These are phyloP conservation scores for Quercus gilva DNA, from an alignment of 306 rosid genomes.

Conservation along the genomic window DNA sequence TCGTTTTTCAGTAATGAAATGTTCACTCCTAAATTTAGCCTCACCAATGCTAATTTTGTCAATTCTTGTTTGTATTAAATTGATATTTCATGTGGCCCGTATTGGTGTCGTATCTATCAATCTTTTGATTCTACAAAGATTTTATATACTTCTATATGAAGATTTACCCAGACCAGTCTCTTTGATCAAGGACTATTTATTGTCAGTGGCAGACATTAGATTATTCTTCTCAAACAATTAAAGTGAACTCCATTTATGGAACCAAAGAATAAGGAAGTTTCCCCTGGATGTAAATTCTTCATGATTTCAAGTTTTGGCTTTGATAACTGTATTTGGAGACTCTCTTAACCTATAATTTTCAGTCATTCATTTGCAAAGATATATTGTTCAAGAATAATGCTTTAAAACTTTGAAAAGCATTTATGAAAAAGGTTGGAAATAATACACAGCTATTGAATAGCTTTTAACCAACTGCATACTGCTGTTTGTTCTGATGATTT, in stretches of 20 bases:
- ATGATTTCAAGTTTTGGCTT: neutral
- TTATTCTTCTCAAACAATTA: neutral
- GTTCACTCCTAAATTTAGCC: neutral
- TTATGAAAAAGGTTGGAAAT: neutral
- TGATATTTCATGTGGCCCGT: neutral
- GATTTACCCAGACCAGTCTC: neutral
- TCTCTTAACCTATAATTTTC: constrained; percentile 8
- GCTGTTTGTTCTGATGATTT: constrained; percentile 16
- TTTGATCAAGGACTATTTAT: neutral
- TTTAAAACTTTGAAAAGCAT: neutral
- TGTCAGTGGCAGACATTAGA: neutral
- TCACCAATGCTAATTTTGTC: neutral
- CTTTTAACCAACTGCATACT: neutral
- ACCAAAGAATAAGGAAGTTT: constrained; percentile 18
- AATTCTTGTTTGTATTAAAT: neutral
- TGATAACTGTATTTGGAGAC: constrained; percentile 1
- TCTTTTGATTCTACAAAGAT: neutral
- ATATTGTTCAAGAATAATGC: neutral
- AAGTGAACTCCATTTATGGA: neutral
- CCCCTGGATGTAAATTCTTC: constrained; percentile 7
- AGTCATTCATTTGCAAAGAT: neutral
- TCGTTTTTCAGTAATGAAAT: neutral
- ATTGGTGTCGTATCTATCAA: neutral
- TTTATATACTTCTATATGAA: neutral
- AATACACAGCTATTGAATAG: neutral